phyloP scores from a whole-genome alignment of 139 green algal species.

The Chlamydomonas urium region DNA sequence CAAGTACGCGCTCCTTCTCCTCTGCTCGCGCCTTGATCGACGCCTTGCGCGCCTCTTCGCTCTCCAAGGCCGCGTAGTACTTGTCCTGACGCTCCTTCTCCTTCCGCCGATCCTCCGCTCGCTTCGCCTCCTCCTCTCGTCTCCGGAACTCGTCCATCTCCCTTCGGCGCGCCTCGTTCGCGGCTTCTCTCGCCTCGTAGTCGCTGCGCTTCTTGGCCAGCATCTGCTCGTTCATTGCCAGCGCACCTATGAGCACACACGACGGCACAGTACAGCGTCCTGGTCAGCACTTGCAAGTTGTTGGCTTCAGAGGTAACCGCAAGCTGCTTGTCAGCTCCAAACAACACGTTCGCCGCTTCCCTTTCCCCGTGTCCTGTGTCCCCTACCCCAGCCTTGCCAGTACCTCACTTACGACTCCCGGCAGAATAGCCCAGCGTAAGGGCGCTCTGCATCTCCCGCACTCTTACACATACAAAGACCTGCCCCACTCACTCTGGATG shows the following conservation, averaged over 20 bases:
- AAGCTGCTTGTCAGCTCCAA: too few relatives aligned
- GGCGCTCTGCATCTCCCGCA: too few relatives aligned
- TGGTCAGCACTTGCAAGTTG: too few relatives aligned
- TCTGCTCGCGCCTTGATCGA: slow-evolving; percentile 42
- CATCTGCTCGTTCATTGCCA: slow-evolving; percentile 40
- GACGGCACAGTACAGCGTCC: too few relatives aligned
- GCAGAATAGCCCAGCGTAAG: too few relatives aligned
- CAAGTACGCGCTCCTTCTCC: slow-evolving; percentile 70
- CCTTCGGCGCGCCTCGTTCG: slow-evolving; percentile 17
- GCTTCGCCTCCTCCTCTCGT: slow-evolving; percentile 23
- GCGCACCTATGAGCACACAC: too few relatives aligned
- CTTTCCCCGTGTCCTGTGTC: too few relatives aligned
- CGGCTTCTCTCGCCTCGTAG: slow-evolving; percentile 45
- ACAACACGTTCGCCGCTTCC: too few relatives aligned
- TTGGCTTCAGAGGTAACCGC: too few relatives aligned
- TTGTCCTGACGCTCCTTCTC: slow-evolving; percentile 43
- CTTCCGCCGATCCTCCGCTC: slow-evolving; percentile 27
- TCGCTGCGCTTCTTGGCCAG: slow-evolving; percentile 46
- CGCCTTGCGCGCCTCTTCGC: slow-evolving; percentile 50
- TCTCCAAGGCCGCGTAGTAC: slow-evolving; percentile 40
- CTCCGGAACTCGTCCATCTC: slow-evolving; percentile 25
- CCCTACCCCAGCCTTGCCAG: too few relatives aligned
- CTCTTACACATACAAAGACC: neutral
- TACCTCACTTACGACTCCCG: too few relatives aligned
- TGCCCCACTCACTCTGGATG: slow-evolving; percentile 48